Evolutionary conservation across 768 basidiomycete genomes (phyloP).

Genomic region (Porpolomopsis calyptriformis): DNA sequence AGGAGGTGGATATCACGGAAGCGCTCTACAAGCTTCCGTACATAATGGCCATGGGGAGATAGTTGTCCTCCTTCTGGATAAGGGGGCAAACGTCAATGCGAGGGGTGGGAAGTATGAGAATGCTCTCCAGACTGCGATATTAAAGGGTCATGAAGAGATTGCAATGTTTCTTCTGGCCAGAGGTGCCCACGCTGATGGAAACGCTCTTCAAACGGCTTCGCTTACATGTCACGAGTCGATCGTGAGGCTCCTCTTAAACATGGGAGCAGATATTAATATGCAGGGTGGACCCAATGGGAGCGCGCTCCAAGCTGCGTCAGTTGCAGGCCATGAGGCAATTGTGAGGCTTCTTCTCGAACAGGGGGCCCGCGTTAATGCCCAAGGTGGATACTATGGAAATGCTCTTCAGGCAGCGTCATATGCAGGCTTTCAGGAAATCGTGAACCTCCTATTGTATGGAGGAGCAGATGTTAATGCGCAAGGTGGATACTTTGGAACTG

Average conservation of each 20-base stretch:
- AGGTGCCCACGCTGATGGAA: neutral
- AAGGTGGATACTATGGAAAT: neutral
- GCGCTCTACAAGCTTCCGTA: neutral
- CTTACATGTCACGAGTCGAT: neutral
- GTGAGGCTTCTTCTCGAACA: neutral
- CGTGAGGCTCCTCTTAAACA: neutral
- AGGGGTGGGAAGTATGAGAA: neutral
- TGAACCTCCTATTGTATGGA: neutral
- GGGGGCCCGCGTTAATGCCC: neutral
- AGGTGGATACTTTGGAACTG: neutral
- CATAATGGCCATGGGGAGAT: neutral
- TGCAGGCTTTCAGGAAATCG: neutral
- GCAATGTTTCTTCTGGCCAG: neutral
- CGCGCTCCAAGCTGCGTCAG: neutral
- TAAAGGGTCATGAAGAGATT: neutral
- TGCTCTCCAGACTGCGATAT: neutral
- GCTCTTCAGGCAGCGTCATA: neutral
- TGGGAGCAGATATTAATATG: neutral
- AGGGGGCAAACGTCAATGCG: neutral
- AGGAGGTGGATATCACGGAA: neutral
- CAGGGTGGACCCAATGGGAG: neutral
- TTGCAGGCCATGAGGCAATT: neutral
- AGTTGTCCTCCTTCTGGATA: neutral
- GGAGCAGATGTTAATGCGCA: neutral
- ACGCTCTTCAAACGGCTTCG: neutral